Evolutionary conservation across 2,329 filamentous ascomycete species (phyloP).

Genomic region (Pseudogymnoascus sp.): DNA sequence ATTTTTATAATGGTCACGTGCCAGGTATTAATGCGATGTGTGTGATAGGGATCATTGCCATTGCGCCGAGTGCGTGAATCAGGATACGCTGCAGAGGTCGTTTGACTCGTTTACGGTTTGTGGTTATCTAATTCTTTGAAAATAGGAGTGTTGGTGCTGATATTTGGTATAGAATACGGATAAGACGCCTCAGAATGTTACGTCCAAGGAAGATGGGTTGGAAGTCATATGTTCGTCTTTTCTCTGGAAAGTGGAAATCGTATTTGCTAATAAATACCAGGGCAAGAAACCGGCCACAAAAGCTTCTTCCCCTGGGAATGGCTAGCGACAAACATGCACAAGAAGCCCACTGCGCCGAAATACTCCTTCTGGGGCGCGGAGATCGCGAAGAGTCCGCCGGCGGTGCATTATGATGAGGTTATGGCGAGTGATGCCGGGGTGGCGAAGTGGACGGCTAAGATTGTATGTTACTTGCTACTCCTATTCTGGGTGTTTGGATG

Average conservation of each 20-base stretch:
- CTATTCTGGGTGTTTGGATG: not conserved
- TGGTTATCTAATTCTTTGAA: constrained; percentile 1
- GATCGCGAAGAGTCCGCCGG: constrained; percentile 44
- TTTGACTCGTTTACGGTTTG: constrained; percentile 61
- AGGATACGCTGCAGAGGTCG: constrained; percentile 61
- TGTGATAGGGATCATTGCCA: constrained; percentile 59
- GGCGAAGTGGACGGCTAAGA: constrained; percentile 53
- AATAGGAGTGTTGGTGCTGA: constrained; percentile 11
- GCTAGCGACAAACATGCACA: constrained; percentile 42
- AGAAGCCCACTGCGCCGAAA: not conserved
- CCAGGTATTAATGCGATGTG: not conserved
- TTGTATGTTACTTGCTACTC: constrained; percentile 42
- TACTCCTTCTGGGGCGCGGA: constrained; percentile 33
- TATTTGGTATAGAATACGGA: constrained; percentile 32
- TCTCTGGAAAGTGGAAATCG: constrained; percentile 4
- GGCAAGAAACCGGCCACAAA: constrained; percentile 59
- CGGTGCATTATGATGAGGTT: constrained; percentile 52
- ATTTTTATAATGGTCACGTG: not conserved
- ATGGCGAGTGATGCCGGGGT: constrained; percentile 51
- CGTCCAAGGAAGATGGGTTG: constrained; percentile 32
- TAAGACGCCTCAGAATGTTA: constrained; percentile 30
- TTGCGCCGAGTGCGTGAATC: constrained; percentile 59
- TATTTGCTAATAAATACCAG: constrained; percentile 34
- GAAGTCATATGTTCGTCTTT: constrained; percentile 42
- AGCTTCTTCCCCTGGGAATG: constrained; percentile 62